phyloP scores from a whole-genome alignment of 179 eudicot genomes.

The Gypsophila paniculata region DNA sequence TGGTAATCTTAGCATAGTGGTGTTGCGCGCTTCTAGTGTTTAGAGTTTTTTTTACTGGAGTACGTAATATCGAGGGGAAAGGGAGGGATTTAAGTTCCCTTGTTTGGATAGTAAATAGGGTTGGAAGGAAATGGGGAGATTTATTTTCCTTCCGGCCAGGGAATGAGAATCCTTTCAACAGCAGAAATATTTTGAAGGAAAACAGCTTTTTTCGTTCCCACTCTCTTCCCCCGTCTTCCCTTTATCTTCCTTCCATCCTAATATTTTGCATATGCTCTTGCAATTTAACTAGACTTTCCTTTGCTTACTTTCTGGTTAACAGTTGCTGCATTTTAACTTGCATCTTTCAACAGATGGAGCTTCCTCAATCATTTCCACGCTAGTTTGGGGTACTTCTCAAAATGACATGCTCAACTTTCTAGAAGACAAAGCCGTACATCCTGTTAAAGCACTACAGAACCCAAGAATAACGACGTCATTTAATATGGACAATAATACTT shows the following conservation, averaged over 20 bases:
- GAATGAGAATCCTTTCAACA: neutral
- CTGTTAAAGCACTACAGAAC: constrained; percentile 25
- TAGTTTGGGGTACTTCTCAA: constrained; percentile 31
- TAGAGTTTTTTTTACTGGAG: no score
- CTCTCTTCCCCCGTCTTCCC: no score
- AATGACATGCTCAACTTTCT: constrained; percentile 26
- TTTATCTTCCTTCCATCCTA: no score
- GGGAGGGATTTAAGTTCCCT: no score
- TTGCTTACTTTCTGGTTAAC: constrained; percentile 25
- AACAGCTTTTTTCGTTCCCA: no score
- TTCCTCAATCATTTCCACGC: constrained; percentile 35
- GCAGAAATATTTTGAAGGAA: no score
- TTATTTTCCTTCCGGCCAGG: no score
- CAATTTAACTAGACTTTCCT: constrained; percentile 19
- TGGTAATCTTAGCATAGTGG: neutral
- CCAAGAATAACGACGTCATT: constrained; percentile 22
- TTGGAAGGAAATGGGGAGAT: no score
- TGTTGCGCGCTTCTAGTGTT: neutral
- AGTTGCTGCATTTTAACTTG: constrained; percentile 58
- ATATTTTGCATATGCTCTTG: neutral
- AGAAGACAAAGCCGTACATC: constrained; percentile 17
- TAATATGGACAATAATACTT: constrained; percentile 25
- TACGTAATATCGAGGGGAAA: no score
- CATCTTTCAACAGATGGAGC: constrained; percentile 49
- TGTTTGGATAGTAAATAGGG: no score